Evolutionary conservation across 768 basidiomycete species (phyloP).

Genomic region (Lactifluus rugatus): DNA sequence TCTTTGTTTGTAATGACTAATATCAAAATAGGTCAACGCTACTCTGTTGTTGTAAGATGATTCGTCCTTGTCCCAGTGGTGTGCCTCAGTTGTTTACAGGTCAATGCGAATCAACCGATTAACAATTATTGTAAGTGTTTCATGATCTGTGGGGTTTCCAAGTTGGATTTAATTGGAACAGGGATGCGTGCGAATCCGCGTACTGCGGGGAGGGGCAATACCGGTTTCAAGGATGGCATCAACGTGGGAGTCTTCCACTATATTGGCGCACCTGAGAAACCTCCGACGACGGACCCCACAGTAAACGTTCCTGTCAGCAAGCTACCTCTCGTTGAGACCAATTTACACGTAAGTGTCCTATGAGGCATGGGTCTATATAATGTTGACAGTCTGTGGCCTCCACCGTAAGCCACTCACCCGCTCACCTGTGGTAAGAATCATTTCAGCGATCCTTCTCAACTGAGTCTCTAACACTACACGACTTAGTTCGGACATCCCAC

Average conservation of each 20-base stretch:
- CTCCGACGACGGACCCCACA: constrained; percentile 25
- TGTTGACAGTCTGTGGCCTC: background rate
- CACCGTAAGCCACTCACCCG: constrained; percentile 7
- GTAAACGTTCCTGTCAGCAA: background rate
- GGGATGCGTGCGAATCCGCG: constrained; percentile 21
- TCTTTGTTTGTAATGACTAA: background rate
- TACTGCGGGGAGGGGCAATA: constrained; percentile 21
- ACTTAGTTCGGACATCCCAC: constrained; percentile 20
- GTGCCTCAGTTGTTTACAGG: constrained; percentile 2
- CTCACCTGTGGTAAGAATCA: constrained; percentile 7
- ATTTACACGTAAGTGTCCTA: constrained; percentile 14
- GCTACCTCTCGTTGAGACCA: constrained; percentile 17
- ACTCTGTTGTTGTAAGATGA: constrained; percentile 23
- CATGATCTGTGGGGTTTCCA: background rate
- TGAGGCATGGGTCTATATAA: background rate
- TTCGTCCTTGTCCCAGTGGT: background rate
- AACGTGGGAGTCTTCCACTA: constrained; percentile 36
- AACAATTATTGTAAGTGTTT: constrained; percentile 35
- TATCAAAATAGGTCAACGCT: constrained; percentile 18
- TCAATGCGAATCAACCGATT: constrained; percentile 33
- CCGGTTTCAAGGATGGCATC: constrained; percentile 21
- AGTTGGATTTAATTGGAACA: background rate
- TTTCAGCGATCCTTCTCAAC: background rate
- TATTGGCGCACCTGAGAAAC: constrained; percentile 23
- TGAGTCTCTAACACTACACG: background rate